Evolutionary conservation across 2,329 filamentous ascomycete species (phyloP).

Genomic region (Aspergillus fischeri): DNA sequence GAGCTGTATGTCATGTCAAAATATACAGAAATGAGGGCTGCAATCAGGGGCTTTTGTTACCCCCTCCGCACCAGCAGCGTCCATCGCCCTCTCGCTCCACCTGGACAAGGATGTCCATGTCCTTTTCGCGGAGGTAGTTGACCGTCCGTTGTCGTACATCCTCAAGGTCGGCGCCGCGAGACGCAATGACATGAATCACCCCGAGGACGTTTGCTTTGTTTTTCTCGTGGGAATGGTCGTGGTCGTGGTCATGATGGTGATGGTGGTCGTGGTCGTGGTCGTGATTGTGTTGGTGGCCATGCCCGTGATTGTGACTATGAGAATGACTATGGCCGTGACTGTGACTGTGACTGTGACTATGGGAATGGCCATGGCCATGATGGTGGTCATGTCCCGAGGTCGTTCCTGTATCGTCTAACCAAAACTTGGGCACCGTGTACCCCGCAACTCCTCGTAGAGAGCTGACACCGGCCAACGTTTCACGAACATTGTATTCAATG

Average conservation of each 20-base stretch:
- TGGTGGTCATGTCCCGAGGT: constrained; percentile 38
- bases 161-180: constrained; percentile 67
- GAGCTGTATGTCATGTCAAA: neutral
- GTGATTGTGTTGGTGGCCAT: constrained; percentile 25
- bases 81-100: constrained; percentile 79
- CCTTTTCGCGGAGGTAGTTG: constrained; percentile 64
- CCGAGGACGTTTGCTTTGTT: constrained; percentile 57
- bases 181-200: constrained; percentile 80
- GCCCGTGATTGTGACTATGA: constrained; percentile 28
- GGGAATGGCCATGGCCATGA: constrained; percentile 32
- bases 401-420: constrained; percentile 68
- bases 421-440: constrained; percentile 86
- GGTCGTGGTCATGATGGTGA: constrained; percentile 15
- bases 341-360: constrained; percentile 27
- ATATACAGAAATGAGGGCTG: neutral
- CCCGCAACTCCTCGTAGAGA: constrained; percentile 78
- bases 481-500: constrained; percentile 81
- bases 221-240: constrained; percentile 17
- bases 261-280: constrained; percentile 22
- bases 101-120: constrained; percentile 80
- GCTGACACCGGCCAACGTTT: constrained; percentile 77
- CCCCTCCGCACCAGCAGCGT: constrained; percentile 59
- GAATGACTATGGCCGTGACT: constrained; percentile 24
- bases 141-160: constrained; percentile 77
- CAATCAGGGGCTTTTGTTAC: constrained; percentile 27